Evolutionary conservation across 2,329 filamentous ascomycete genomes (phyloP).

Genomic region (Apiospora arundinis): DNA sequence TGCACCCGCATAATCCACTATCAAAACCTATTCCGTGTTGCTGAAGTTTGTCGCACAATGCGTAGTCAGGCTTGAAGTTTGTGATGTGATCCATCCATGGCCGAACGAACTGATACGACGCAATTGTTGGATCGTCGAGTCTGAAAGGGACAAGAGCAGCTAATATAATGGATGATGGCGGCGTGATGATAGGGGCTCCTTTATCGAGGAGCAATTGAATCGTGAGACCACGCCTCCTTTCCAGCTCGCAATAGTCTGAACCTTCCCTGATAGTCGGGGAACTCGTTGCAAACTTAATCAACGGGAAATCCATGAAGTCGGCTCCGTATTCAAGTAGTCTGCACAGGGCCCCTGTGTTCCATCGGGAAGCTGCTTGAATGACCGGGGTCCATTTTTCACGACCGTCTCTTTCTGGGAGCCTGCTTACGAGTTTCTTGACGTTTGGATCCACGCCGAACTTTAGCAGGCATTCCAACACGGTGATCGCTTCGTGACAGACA

Average conservation of each 20-base stretch:
- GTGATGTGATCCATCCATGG: background rate
- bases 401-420: background rate
- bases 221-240: background rate
- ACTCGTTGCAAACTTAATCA: background rate
- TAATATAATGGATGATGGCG: background rate
- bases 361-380: background rate
- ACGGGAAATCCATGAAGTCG: background rate
- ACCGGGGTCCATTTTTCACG: background rate
- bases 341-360: background rate
- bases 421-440: background rate
- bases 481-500: background rate
- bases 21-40: background rate
- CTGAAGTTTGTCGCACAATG: background rate
- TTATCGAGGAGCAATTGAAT: background rate
- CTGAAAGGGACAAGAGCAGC: background rate
- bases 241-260: background rate
- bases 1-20: background rate
- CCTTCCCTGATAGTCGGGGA: too few relatives aligned
- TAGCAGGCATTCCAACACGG: background rate
- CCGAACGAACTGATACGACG: background rate
- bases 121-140: background rate
- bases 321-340: background rate
- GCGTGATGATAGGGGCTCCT: background rate
- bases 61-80: background rate
- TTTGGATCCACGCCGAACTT: background rate